Percentiles rank a stretch among this genome's conserved stretches.
Evolutionary conservation across 441 rosid species (phyloP).

Genomic region (Mallotus japonicus): DNA sequence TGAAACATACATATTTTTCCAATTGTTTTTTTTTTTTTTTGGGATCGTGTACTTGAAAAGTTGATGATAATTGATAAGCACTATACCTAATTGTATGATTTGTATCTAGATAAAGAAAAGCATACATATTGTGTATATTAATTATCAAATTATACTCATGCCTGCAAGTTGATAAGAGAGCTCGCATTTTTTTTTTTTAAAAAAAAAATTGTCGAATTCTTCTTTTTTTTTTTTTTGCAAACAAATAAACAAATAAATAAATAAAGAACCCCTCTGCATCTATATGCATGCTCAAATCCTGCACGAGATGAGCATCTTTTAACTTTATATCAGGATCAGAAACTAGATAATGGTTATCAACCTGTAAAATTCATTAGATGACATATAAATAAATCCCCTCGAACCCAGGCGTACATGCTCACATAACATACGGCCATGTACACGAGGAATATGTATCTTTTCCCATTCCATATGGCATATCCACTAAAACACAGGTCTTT

Average conservation of each 20-base stretch:
- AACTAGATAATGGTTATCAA: conserved; percentile 15
- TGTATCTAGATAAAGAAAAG: not conserved
- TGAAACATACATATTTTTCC: too few relatives aligned
- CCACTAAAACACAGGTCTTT: not conserved
- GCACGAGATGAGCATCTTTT: conserved; percentile 10
- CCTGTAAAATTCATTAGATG: conserved; percentile 15
- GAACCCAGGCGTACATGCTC: conserved; percentile 4
- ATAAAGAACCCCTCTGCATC: not conserved
- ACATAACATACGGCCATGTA: not conserved
- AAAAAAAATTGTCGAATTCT: not conserved
- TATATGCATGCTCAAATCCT: conserved; percentile 1
- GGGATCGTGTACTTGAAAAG: not conserved
- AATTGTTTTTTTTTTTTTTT: not conserved
- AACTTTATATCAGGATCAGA: conserved; percentile 8
- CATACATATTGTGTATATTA: not conserved
- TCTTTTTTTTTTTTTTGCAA: too few relatives aligned
- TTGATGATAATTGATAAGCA: not conserved
- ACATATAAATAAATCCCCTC: too few relatives aligned
- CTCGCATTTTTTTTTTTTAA: not conserved
- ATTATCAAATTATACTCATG: not conserved
- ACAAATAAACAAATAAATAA: not conserved
- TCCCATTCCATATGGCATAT: not conserved
- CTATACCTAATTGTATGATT: not conserved
- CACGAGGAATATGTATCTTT: not conserved
- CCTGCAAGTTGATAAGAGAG: not conserved